Evolutionary conservation across 371 early-diverging fungal species (phyloP).

Genomic region (Mortierella polycephala): DNA sequence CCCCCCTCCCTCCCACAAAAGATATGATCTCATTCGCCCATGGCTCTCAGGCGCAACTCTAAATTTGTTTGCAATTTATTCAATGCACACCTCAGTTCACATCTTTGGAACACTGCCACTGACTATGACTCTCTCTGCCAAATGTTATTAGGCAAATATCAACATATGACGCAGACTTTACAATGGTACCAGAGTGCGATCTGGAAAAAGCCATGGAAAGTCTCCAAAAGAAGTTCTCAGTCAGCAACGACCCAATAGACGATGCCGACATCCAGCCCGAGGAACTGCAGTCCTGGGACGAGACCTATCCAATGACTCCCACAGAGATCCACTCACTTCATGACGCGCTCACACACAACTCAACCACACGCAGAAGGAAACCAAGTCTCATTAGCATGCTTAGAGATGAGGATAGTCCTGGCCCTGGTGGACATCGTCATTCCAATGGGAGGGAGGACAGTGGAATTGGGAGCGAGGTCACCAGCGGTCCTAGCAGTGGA

Average conservation of each 20-base stretch:
- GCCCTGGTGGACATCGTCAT: neutral
- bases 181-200: constrained; percentile 34
- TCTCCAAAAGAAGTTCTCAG: constrained; percentile 18
- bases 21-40: too few relatives aligned
- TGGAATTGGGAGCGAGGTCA: constrained; percentile 40
- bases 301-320: constrained; percentile 30
- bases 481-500: constrained; percentile 35
- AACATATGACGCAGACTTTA: constrained; percentile 44
- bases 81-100: too few relatives aligned
- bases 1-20: too few relatives aligned
- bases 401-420: neutral
- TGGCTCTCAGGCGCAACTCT: too few relatives aligned
- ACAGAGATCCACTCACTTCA: constrained; percentile 24
- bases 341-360: constrained; percentile 24
- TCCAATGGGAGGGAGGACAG: constrained; percentile 23
- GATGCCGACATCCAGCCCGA: constrained; percentile 21
- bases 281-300: constrained; percentile 27
- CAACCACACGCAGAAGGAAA: constrained; percentile 4
- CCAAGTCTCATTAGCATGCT: constrained; percentile 4
- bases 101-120: too few relatives aligned
- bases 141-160: constrained; percentile 29
- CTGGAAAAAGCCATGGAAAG: constrained; percentile 21
- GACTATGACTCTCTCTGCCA: neutral
- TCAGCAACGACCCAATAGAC: constrained; percentile 40
- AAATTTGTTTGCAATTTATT: too few relatives aligned